Percentiles rank a stretch among this genome's conserved stretches.
phyloP scores from a whole-genome alignment of 129 eudicot genomes.

The Pittosporum tobira region DNA sequence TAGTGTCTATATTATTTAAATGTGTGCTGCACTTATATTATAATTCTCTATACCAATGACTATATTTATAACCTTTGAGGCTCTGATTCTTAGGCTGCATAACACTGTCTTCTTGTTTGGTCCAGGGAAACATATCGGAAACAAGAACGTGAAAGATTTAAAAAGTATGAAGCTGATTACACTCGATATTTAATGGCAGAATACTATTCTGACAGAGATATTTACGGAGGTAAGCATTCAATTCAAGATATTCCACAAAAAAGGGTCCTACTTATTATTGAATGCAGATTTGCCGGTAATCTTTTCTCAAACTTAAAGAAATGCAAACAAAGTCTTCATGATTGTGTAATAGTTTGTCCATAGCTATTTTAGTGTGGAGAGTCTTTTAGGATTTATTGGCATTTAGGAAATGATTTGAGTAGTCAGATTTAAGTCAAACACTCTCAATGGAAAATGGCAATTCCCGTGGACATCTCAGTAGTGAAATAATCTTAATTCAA shows the following conservation, averaged over 20 bases:
- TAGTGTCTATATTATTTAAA: too few species aligned
- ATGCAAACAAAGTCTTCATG: not conserved
- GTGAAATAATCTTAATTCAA: too few species aligned
- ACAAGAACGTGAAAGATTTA: conserved; percentile 32
- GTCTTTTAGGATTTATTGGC: too few species aligned
- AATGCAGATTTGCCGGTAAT: not conserved
- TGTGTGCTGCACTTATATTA: too few species aligned
- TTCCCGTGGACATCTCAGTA: too few species aligned
- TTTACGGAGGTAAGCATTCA: conserved; percentile 53
- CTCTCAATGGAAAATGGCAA: too few species aligned
- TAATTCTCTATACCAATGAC: too few species aligned
- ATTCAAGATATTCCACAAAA: not conserved
- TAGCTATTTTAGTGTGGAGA: too few species aligned
- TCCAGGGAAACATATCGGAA: conserved; percentile 36
- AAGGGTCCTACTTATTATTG: not conserved
- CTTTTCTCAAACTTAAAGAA: not conserved
- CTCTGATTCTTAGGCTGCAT: not conserved
- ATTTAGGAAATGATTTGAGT: too few species aligned
- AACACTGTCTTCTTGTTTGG: not conserved
- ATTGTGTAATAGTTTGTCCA: too few species aligned
- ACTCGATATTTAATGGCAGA: conserved; percentile 40
- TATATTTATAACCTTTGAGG: too few species aligned
- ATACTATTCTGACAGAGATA: conserved; percentile 63
- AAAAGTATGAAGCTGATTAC: conserved; percentile 51
- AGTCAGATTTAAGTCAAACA: too few species aligned